Evolutionary conservation across 768 basidiomycete species (phyloP), one percentile per base, ranked within the genome.

Genomic region (Boletales sp.): DNA sequence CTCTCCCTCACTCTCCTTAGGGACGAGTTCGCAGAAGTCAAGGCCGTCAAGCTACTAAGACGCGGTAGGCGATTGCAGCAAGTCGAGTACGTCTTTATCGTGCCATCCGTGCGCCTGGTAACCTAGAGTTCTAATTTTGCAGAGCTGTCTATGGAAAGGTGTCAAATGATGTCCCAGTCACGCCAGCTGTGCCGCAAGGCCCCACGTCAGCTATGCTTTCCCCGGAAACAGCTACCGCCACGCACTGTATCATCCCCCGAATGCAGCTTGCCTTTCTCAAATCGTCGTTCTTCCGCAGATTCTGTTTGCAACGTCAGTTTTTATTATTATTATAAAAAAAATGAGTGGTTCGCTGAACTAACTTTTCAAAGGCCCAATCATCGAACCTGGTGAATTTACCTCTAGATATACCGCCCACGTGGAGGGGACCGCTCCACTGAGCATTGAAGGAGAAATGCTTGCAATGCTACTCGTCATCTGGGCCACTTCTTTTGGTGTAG

Each of bases 1-100:
- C 35, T 17, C 37, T 41, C 34, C n/a, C 47, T 57, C 30, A 62
- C 54, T 37, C 10, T 27, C 21, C 19, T 27, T 57, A 95, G 92
- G 19, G 93, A 95, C 65, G 93, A 94, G 63, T 94, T 90, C 60
- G 90, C 90, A 18, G 86, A 93, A 58, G 83, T 93, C 40, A 94
- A 94, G 63, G 87, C 90, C 2, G 90, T 90, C 52, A 95, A 94
- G 69, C 72, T 92, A 29, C 78, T 94, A 17, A 72, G 87, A 53
- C 83, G 86, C 44, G 89, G 89, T 19, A 78, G 87, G 40, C 82
- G 87, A 30, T 74, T 90, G 12, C 90, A 90, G 60, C 86, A 90
- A 72, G 90, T 87, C 65, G 87, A 91, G 89, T 89, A 58, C 51
- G 88, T 76, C 31, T 54, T 43, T 38, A 31, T 57, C 48, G n/a